Base-by-base conservation (phyloP, 352 stramenopile species). In the Phytophthora sojae region DNA sequence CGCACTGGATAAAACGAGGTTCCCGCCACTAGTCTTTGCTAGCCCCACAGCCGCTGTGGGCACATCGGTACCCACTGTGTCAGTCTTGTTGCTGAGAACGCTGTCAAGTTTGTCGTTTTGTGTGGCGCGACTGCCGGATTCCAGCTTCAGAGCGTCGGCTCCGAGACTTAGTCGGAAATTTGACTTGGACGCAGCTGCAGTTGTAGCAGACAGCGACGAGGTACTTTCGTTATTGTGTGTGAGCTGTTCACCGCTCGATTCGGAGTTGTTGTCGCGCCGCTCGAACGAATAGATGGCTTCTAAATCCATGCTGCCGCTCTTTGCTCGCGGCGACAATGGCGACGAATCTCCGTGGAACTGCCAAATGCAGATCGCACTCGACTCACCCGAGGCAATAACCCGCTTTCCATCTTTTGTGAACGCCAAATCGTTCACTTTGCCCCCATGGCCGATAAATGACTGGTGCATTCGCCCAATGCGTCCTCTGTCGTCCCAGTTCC, bases 311-410 rank as follows among this genome's bases (percentile, higher is more conserved):
- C 25, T 35, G 11, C 32, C 47, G 23, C 55, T 61, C 21, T 57
- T 68, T 50, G 49, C 42, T 39, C 56, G 51, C 21, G 70, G 70
- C 3, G 70, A 77, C 19, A 45, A 9, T n/a, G 62, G 57, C 6
- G 44, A 60, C 8, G 32, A 74, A 30, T 89, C 77, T 32, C 82
- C 86, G 23, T 83, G 79, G 61, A 92, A 91, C 11, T 73, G 56
- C 86, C 86, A 94, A 21, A 92, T 69, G 47, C 86, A 89, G 9
- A 86, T 64, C 11, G 84, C 82, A 6, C 63, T 88, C 0, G 79
- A 80, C 9, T 71, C 71, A 4, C 81, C 81, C 12, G 79, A 74
- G 3, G 81, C 73, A 15, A 94, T 54, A 25, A 94, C 19, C 1
- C 60, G 50, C 14, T 77, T 67, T 4, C 81, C 82, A 49, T 81